Base-by-base conservation (phyloP, 1,139 yeast genomes). In the Ogataea hybrid region DNA sequence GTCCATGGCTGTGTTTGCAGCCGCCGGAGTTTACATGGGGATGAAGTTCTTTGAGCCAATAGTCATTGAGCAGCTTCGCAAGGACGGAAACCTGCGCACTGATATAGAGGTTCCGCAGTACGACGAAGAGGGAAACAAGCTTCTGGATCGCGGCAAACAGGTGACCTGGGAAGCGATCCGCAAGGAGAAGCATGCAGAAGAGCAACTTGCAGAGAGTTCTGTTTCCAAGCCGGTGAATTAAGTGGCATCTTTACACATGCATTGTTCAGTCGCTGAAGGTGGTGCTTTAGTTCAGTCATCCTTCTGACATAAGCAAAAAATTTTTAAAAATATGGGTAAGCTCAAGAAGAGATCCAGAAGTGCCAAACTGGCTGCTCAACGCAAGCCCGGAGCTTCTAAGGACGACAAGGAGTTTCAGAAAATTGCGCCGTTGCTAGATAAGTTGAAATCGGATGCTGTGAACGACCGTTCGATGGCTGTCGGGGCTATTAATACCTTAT, bases 381-480 rank as follows among this genome's bases (percentile, higher is more conserved):
- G 35, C 14, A 39, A 41, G 35, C 37, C 38, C 6, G 20, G 23
- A 4, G 32, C 14, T 7, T 12, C 35, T 15, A 41, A 32, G 12
- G 44, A 48, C 51, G 81, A 73, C 37, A 61, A 79, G 16, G 71
- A 80, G 36, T 68, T 71, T 37, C 73, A 74, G 45, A 84, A 81
- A 56, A 75, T 88, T 46, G 59, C 76, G 30, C 94, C 96, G 0
- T 66, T 89, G 51, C 68, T 89, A 29, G 72, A 75, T 42, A 81
- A 84, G 56, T 68, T 90, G 46, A 68, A 74, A 44, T 76, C 89
- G 7, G 64, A 79, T 2, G 70, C 77, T 10, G 76, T 87, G 2
- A 81, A 84, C 58, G 97, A 89, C 46, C 73, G 87, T 50, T 72
- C 86, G 1, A 79, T 84, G 78, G 94, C 96, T 1, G 65, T 88